Percentiles rank a stretch among this genome's conserved stretches.
These are phyloP conservation scores for Gomphus sp. DNA, from an alignment of 1,284 basidiomycete species.

Conservation along the genomic window DNA sequence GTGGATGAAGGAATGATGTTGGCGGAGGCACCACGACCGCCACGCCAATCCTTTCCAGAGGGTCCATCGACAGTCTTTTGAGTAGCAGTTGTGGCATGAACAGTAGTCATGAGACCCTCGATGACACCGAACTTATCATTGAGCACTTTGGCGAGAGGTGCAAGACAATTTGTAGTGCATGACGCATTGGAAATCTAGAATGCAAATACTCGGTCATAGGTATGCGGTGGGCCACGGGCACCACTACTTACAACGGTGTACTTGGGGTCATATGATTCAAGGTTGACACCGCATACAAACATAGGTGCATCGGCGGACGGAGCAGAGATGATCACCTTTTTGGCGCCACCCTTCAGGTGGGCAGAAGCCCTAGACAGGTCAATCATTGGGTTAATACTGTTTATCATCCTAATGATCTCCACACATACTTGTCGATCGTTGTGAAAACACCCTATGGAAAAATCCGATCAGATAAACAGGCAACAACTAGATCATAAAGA, in stretches of 20 bases:
- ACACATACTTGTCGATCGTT: conserved; percentile 69
- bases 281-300: conserved; percentile 96
- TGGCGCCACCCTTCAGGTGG: conserved; percentile 98
- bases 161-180: conserved; percentile 99
- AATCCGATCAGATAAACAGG: background rate
- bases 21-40: conserved; percentile 92
- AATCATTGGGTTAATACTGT: conserved; percentile 7
- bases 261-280: conserved; percentile 87
- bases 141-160: conserved; percentile 97
- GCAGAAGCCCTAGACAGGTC: conserved; percentile 62
- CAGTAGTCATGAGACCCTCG: conserved; percentile 98
- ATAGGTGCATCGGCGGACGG: conserved; percentile 98
- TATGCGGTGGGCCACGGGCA: conserved; percentile 7
- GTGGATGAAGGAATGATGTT: conserved; percentile 99
- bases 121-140: conserved; percentile 94
- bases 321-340: conserved; percentile 99
- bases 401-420: background rate
- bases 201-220: conserved; percentile 4
- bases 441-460: conserved; percentile 90
- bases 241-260: conserved; percentile 66
- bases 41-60: conserved; percentile 92
- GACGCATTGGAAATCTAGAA: conserved; percentile 92
- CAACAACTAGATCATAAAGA: conserved; percentile 5
- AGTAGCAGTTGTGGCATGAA: conserved; percentile 94
- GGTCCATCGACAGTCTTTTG: conserved; percentile 99